Percentiles rank a stretch among this genome's conserved stretches.
phyloP scores from a whole-genome alignment of 805 yeast species.

The Cephaloascus albidus region DNA sequence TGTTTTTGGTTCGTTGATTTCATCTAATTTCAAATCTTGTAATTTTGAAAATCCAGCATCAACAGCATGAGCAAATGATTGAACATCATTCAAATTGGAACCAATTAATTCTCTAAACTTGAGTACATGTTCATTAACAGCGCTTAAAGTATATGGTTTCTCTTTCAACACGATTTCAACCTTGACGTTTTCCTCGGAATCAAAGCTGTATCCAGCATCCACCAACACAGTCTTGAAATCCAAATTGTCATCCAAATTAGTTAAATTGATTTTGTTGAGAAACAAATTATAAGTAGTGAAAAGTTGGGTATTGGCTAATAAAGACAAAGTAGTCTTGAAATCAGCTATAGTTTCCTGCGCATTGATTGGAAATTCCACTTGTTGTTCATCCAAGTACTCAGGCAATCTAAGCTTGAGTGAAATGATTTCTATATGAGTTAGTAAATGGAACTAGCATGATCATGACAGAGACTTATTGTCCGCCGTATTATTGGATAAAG shows the following conservation, averaged over 20 bases:
- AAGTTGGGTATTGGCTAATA: slow-evolving; percentile 8
- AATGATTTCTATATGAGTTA: background rate
- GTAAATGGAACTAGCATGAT: background rate
- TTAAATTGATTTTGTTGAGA: background rate
- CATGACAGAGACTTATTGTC: too few species aligned
- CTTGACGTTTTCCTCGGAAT: slow-evolving; percentile 12
- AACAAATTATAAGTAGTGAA: slow-evolving; percentile 7
- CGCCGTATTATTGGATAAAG: too few species aligned
- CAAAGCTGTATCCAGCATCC: slow-evolving; percentile 10
- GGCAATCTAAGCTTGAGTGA: background rate
- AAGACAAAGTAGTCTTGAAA: background rate
- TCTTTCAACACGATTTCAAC: slow-evolving; percentile 38
- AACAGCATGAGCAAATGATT: slow-evolving; percentile 28
- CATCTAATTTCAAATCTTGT: slow-evolving; percentile 26
- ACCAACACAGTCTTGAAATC: slow-evolving; percentile 16
- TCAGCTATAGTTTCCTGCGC: background rate
- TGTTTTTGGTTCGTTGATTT: slow-evolving; percentile 14
- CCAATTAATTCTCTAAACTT: slow-evolving; percentile 56
- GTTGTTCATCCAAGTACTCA: background rate
- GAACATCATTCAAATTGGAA: slow-evolving; percentile 35
- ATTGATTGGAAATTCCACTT: background rate
- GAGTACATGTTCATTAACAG: slow-evolving; percentile 52
- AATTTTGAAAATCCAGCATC: slow-evolving; percentile 44
- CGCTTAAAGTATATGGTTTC: slow-evolving; percentile 49
- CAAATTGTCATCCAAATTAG: slow-evolving; percentile 12